A percentile compares a stretch with the other conserved stretches of the same genome.
These are phyloP conservation scores for Pseudopyrenochaeta lycopersici DNA, from an alignment of 2,329 filamentous ascomycete genomes.

Conservation along the genomic window DNA sequence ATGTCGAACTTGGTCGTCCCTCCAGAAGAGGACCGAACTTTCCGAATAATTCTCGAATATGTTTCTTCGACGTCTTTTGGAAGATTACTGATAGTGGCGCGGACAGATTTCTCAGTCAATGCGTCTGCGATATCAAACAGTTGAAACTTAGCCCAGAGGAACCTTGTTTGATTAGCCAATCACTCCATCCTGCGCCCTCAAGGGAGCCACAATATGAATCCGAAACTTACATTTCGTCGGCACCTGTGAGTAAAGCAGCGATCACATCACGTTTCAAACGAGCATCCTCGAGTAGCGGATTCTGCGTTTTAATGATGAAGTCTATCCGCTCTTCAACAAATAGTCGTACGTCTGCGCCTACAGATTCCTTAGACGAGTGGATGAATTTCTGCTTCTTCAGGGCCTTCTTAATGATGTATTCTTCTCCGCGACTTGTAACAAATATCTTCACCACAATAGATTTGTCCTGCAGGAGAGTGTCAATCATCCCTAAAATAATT, in stretches of 20 bases:
- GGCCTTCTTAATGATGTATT: constrained; percentile 4
- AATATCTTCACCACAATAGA: constrained; percentile 12
- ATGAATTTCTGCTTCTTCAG: constrained; percentile 7
- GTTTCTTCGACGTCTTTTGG: constrained; percentile 36
- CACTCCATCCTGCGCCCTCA: no score
- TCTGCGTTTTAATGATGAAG: not conserved
- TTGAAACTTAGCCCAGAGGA: constrained; percentile 46
- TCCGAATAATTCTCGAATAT: constrained; percentile 27
- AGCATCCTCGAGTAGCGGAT: constrained; percentile 7
- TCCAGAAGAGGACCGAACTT: not conserved
- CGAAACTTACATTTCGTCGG: constrained; percentile 27
- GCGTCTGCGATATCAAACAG: constrained; percentile 37
- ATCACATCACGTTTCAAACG: constrained; percentile 18
- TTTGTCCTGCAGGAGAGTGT: not conserved
- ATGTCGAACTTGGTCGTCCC: constrained; percentile 9
- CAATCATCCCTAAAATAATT: constrained; percentile 4
- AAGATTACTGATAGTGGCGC: constrained; percentile 27
- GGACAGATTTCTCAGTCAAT: constrained; percentile 30
- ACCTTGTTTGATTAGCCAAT: constrained; percentile 23
- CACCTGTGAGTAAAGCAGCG: constrained; percentile 11
- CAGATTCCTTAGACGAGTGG: constrained; percentile 1
- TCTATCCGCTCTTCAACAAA: constrained; percentile 15
- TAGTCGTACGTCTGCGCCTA: constrained; percentile 11
- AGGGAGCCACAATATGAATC: no score
- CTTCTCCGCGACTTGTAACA: constrained; percentile 21